phyloP scores from a whole-genome alignment of 2,329 filamentous ascomycete species.

The Colletotrichum salicis region DNA sequence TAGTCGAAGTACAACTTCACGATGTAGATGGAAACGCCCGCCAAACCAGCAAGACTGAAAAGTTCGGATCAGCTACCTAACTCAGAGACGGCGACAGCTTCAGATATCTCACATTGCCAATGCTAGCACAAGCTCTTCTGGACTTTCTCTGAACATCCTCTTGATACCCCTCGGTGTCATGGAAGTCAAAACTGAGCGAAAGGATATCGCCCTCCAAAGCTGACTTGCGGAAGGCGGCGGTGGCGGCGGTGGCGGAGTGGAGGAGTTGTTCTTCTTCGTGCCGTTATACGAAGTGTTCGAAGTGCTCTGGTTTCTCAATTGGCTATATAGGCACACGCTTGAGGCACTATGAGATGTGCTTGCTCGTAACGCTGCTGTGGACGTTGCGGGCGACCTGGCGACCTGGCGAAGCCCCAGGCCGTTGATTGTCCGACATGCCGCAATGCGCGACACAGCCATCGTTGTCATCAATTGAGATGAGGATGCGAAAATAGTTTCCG shows the following conservation, averaged over 20 bases:
- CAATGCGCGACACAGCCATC: slow-evolving; percentile 31
- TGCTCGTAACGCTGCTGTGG: slow-evolving; percentile 4
- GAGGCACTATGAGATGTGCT: background rate
- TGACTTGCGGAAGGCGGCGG: slow-evolving; percentile 40
- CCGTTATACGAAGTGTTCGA: background rate
- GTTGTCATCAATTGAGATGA: background rate
- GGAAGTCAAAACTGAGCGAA: slow-evolving; percentile 49
- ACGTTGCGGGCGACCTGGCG: background rate
- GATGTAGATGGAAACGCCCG: slow-evolving; percentile 50
- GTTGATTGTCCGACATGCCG: slow-evolving; percentile 24
- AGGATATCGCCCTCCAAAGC: slow-evolving; percentile 46
- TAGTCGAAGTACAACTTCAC: slow-evolving; percentile 62
- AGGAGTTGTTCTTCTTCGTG: slow-evolving; percentile 37
- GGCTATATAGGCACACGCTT: background rate
- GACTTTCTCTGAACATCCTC: slow-evolving; percentile 53
- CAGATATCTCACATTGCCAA: slow-evolving; percentile 50
- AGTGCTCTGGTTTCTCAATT: slow-evolving; percentile 23
- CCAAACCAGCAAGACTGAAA: slow-evolving; percentile 48
- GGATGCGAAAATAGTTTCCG: too few relatives aligned
- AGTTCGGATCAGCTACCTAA: slow-evolving; percentile 36
- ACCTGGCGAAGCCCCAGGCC: slow-evolving; percentile 11
- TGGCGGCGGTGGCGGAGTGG: slow-evolving; percentile 42
- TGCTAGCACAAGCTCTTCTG: slow-evolving; percentile 55
- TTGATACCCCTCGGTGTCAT: slow-evolving; percentile 51
- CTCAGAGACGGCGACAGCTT: background rate